Base-by-base conservation (phyloP, 257 asterid genomes). In the Penstemon eatonii region DNA sequence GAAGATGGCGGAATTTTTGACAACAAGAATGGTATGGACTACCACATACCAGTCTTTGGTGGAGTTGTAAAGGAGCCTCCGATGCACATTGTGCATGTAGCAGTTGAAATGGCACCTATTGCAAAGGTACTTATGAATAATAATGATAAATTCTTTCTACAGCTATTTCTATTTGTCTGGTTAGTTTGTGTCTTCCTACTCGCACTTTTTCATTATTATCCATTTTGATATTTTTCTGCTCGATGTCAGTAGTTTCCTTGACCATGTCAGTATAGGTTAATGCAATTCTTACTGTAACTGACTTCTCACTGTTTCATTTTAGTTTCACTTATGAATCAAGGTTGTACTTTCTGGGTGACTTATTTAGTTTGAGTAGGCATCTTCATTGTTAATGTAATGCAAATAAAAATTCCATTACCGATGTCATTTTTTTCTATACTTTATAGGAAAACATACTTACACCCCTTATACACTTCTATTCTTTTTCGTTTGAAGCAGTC, bases 81-180 rank as follows among this genome's bases (percentile, higher is more conserved):
- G 0, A 75, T 91, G 95, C 95, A 94, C 74, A 87, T 94, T 78
- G 96, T 94, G 60, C 99, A 94, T 79, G 79, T 94, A 79, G 82
- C 96, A 46, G 95, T 91, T 47, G 99, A 94, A 85, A 91, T 94
- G 99, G 99, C 99, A 4, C 98, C 99, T 65, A 87, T 94, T 79
- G 97, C 99, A 33, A 94, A 94, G 99, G 99, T 87, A 79, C 61
- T 62, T 56, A 72, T 65, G 54, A 54, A 36, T 65, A 65, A 39
- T 7, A 65, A 25, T 43, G 42, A 59, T 56, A 52, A 63, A 4
- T 40, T 51, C 40, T 55, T 70, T 58, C 18, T 58, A 9, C 54
- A 56, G 40, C 44, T 53, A 33, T 56, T 19, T 41, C 56, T 65
- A 13, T 54, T 44, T 42, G n/a, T 9, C 19, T 56, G 52, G 36